Evolutionary conservation across 2,329 filamentous ascomycete species (phyloP), one percentile per base, ranked within the genome.

Genomic region (Paraconiothyrium brasiliense): DNA sequence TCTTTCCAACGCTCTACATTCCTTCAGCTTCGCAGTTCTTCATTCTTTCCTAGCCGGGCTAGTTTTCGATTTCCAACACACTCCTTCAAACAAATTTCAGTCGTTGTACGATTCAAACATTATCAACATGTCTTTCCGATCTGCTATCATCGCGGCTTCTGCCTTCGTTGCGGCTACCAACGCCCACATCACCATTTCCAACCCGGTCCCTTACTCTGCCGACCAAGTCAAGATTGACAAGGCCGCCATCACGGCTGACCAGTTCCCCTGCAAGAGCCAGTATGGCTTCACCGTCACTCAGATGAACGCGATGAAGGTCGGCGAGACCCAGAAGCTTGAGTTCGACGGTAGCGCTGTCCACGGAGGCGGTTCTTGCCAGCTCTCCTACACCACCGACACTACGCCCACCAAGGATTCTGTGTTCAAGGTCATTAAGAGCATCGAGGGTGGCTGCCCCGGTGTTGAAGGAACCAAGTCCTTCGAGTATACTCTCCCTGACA

Each of bases 351-450:
- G 83, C 39, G 93, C 94, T 2, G 87, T 90, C 0, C 95, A 99
- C 70, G 93, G 93, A 5, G 95, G 95, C 50, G 95, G 95, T 0
- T 94, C 91, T 0, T 98, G 94, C 81, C 95, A 99, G 73, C 78
- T 98, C 50, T 89, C 88, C 14, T 82, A 98, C 69, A 94, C 93
- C 63, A 82, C 84, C 11, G 80, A 87, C 35, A 90, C 85, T 20
- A 86, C 86, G 67, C 79, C 78, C 2, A 80, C 73, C 5, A 64
- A 69, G 5, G 69, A 86, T 67, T 91, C 88, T 0, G 83, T 84
- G 3, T 98, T 91, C 89, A 93, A 93, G 78, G 94, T 97, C 63
- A 94, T 98, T 80, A 89, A 94, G 76, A 93, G 90, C 0, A 92
- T 94, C 27, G 87, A 93, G 65, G 94, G 94, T 37, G 93, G 93